Conservation (phyloP, 768 basidiomycete species). For the Lactarius indigo region DNA sequence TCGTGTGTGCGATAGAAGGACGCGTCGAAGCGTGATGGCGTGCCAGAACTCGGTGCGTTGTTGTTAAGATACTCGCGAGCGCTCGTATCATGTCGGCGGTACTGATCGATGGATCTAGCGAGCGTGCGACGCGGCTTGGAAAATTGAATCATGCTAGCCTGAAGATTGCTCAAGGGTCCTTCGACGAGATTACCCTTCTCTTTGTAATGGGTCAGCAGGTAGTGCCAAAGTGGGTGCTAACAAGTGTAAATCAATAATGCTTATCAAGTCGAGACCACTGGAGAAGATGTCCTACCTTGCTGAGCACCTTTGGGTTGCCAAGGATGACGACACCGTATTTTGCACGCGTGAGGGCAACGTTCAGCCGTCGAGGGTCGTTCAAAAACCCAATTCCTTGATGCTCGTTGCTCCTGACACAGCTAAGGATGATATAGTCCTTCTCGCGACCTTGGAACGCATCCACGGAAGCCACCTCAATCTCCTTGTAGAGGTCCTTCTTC, state of each 20-base stretch:
- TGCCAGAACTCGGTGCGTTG: slow-evolving; percentile 55
- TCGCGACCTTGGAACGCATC: slow-evolving; percentile 99
- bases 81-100: slow-evolving; percentile 88
- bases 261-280: slow-evolving; percentile 5
- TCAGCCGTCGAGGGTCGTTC: slow-evolving; percentile 93
- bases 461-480: slow-evolving; percentile 97
- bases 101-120: slow-evolving; percentile 87
- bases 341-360: slow-evolving; percentile 94
- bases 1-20: slow-evolving; percentile 96
- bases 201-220: slow-evolving; percentile 97
- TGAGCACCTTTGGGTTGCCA: slow-evolving; percentile 99
- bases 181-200: slow-evolving; percentile 93
- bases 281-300: slow-evolving; percentile 65
- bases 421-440: slow-evolving; percentile 99
- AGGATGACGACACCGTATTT: slow-evolving; percentile 98
- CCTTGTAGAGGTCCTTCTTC: slow-evolving; percentile 99
- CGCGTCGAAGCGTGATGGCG: slow-evolving; percentile 92
- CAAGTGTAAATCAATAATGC: slow-evolving; percentile 25
- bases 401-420: slow-evolving; percentile 97
- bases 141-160: slow-evolving; percentile 99
- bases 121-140: slow-evolving; percentile 92
- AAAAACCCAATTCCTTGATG: slow-evolving; percentile 99
- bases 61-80: slow-evolving; percentile 70
- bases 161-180: slow-evolving; percentile 93
- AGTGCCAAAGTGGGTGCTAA: slow-evolving; percentile 98